Evolutionary conservation across 768 basidiomycete species (phyloP), one percentile per base, ranked within the genome.

Genomic region (Cystofilobasidium capitatum): DNA sequence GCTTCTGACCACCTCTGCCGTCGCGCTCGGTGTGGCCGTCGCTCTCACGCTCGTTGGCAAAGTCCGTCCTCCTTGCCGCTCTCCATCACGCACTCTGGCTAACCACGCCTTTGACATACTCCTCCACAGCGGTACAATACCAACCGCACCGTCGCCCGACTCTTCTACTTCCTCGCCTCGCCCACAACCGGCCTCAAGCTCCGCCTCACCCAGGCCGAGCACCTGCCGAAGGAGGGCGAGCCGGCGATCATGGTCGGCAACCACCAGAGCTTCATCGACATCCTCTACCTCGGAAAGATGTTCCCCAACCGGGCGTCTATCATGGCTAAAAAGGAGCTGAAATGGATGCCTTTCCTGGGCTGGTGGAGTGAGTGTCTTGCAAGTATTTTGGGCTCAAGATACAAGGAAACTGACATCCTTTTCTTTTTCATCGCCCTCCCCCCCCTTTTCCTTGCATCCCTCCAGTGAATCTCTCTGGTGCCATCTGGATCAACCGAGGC

Each of bases 261-360:
- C 75, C 94, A 98, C 76, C 94, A 98, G 80, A 91, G 87, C 62
- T 88, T 91, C 84, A 76, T 96, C 51, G 91, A 96, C 77, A 83
- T 99, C 69, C 76, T 94, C 40, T 84, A 85, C 72, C 78, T 91
- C 62, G 91, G 86, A 66, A 88, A 90, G 72, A 81, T 91, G 71
- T 88, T 96, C 79, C 94, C 91, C 16, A 82, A 82, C 71, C 83
- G 83, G 70, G 82, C 89, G 7, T 83, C 87, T 49, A 93, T 99
- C 75, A 89, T 93, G 85, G 86, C 92, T 24, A 99, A 99, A 82
- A 86, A 87, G 73, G 88, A 90, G 57, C 79, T 98, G 40, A 85
- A 87, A 71, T 94, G 82, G 81, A 80, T 84, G 0, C 96, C 96
- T 1, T 66, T 83, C 24, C 82, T 98, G 20, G 94, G 94, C 1